Conservation (phyloP, 2,329 filamentous ascomycete genomes). For the Trichoderma sp. region DNA sequence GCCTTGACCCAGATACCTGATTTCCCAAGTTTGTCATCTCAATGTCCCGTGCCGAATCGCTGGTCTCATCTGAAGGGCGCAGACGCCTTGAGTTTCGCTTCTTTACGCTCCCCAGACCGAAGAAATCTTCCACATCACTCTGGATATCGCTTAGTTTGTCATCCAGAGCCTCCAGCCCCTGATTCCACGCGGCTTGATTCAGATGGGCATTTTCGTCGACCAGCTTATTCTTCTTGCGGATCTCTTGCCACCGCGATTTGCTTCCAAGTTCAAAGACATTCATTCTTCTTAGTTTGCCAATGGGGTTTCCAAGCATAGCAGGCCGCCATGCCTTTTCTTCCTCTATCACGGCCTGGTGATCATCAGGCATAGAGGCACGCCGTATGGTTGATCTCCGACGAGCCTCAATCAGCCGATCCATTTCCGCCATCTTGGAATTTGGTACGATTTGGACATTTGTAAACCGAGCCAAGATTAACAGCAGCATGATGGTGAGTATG, state of each 20-base stretch:
- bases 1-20: conserved; percentile 18
- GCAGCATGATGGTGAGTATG: conserved; percentile 61
- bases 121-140: conserved; percentile 34
- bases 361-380: conserved; percentile 42
- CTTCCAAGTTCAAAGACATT: conserved; percentile 68
- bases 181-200: conserved; percentile 37
- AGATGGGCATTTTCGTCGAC: conserved; percentile 46
- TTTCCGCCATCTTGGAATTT: conserved; percentile 53
- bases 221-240: conserved; percentile 59
- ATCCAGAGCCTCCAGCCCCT: conserved; percentile 38
- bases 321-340: conserved; percentile 65
- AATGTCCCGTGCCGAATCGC: conserved; percentile 30
- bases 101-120: conserved; percentile 28
- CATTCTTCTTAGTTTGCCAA: conserved; percentile 65
- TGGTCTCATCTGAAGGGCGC: conserved; percentile 32
- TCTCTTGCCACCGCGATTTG: conserved; percentile 71
- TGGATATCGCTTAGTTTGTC: conserved; percentile 38
- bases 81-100: conserved; percentile 26
- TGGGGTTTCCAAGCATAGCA: conserved; percentile 69
- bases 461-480: conserved; percentile 62
- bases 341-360: conserved; percentile 42
- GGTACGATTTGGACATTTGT: conserved; percentile 68
- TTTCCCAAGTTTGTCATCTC: conserved; percentile 32
- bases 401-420: conserved; percentile 51
- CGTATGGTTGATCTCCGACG: conserved; percentile 49